Percentiles rank a stretch among this genome's conserved stretches.
Conservation (phyloP, 2,329 filamentous ascomycete species). For the Bipolaris sorokiniana region DNA sequence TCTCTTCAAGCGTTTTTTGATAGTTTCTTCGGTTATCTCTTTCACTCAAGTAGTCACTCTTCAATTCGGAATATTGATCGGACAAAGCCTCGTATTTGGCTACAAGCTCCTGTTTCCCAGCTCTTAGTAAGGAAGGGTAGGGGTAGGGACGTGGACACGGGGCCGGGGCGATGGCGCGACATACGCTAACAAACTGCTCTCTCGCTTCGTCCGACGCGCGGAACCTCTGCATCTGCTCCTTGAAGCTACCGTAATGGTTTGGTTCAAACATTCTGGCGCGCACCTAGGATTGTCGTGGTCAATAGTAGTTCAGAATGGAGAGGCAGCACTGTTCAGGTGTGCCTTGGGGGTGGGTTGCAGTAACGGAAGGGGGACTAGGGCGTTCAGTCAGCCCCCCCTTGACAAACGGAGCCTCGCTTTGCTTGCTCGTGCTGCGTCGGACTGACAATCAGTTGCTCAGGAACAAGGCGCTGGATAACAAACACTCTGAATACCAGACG, state of each 20-base stretch:
- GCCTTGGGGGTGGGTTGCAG: neutral
- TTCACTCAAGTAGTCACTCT: slow-evolving; percentile 43
- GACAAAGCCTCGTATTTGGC: slow-evolving; percentile 33
- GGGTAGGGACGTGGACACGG: slow-evolving; percentile 3
- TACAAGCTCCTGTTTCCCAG: slow-evolving; percentile 35
- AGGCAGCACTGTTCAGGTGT: slow-evolving; percentile 3
- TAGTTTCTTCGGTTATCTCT: slow-evolving; percentile 40
- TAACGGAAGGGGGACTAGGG: neutral
- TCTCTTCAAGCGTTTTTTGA: slow-evolving; percentile 34
- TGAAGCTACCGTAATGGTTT: slow-evolving; percentile 31
- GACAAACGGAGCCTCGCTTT: neutral
- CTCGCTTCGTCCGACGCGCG: slow-evolving; percentile 46
- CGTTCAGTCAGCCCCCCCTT: neutral
- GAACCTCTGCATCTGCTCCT: slow-evolving; percentile 42
- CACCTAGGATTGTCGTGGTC: neutral
- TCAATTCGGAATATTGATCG: slow-evolving; percentile 34
- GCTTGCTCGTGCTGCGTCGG: neutral
- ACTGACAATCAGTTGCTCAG: neutral
- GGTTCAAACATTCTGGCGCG: slow-evolving; percentile 16
- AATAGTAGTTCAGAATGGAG: slow-evolving; percentile 1
- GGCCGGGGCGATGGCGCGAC: slow-evolving; percentile 8
- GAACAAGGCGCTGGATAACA: neutral
- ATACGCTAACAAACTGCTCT: slow-evolving; percentile 43
- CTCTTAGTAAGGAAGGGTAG: slow-evolving; percentile 25
- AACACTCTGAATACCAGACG: neutral